These are phyloP conservation scores for Lachnellula willkommii DNA, from an alignment of 2,329 filamentous ascomycete species.

Conservation along the genomic window DNA sequence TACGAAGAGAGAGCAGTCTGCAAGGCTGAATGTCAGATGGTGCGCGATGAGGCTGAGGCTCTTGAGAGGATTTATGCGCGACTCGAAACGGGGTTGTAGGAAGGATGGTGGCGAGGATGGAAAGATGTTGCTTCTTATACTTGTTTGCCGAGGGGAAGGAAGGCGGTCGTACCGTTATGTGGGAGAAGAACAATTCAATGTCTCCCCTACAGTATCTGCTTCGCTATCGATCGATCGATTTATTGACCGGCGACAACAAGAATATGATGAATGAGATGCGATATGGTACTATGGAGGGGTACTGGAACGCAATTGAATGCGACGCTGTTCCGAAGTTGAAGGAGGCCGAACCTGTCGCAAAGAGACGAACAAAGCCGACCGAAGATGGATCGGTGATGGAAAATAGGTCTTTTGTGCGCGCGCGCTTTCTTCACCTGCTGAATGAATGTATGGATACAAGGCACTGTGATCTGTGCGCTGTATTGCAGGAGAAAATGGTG, in stretches of 20 bases:
- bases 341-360: slow-evolving; percentile 3
- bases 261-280: slow-evolving; percentile 13
- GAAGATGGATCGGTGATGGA: not conserved
- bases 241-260: slow-evolving; percentile 20
- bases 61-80: not conserved
- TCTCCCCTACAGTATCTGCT: slow-evolving; percentile 68
- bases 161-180: slow-evolving; percentile 51
- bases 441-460: slow-evolving; percentile 26
- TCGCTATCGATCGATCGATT: slow-evolving; percentile 21
- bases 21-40: slow-evolving; percentile 24
- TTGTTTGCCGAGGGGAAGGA: slow-evolving; percentile 16
- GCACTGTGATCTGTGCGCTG: slow-evolving; percentile 24
- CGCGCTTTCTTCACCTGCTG: slow-evolving; percentile 15
- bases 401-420: not conserved
- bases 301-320: not conserved
- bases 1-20: slow-evolving; percentile 25
- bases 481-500: slow-evolving; percentile 1
- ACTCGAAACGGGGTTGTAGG: slow-evolving; percentile 10
- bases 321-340: not conserved
- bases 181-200: slow-evolving; percentile 99
- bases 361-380: slow-evolving; percentile 3
- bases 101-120: not conserved
- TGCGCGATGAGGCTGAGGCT: slow-evolving; percentile 3
- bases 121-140: slow-evolving; percentile 12
- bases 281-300: not conserved